Conservation (phyloP, 768 basidiomycete genomes). For the Cubamyces sp. region DNA sequence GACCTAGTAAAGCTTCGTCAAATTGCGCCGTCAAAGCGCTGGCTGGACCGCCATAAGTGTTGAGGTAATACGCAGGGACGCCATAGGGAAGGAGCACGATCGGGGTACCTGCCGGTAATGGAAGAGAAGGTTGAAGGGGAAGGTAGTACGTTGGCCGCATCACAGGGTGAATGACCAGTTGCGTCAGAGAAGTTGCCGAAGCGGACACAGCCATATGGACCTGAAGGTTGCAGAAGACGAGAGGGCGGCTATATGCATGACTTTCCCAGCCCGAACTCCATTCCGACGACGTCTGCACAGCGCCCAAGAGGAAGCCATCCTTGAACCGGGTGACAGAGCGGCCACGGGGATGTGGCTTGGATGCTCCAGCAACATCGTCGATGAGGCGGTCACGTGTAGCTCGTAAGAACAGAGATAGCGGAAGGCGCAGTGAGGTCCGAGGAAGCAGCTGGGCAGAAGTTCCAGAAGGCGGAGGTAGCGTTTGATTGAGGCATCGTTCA, state of each 20-base stretch:
- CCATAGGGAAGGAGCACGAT: constrained; percentile 72
- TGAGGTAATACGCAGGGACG: constrained; percentile 73
- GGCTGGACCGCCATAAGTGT: constrained; percentile 71
- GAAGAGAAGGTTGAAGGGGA: constrained; percentile 46
- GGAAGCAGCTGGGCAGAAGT: constrained; percentile 42
- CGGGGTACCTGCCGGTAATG: constrained; percentile 62
- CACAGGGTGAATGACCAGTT: constrained; percentile 68
- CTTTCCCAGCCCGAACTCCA: constrained; percentile 73
- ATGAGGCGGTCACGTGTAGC: constrained; percentile 61
- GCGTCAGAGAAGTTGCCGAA: constrained; percentile 31
- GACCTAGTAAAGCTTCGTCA: constrained; percentile 60
- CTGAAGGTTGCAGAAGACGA: constrained; percentile 64
- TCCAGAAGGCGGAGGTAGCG: constrained; percentile 10
- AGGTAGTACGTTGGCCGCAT: constrained; percentile 61
- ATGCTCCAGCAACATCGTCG: constrained; percentile 54
- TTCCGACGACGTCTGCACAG: constrained; percentile 48
- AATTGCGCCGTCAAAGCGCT: constrained; percentile 66
- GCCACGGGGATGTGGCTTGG: constrained; percentile 34
- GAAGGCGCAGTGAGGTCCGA: constrained; percentile 45
- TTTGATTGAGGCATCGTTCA: constrained; percentile 38
- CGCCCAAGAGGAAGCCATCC: constrained; percentile 65
- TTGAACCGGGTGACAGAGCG: constrained; percentile 54
- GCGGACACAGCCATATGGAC: constrained; percentile 45
- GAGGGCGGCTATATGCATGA: constrained; percentile 52
- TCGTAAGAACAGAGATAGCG: constrained; percentile 55